Percentiles rank a stretch among this genome's conserved stretches.
These are phyloP conservation scores for Bonnemaisonia californica DNA, from an alignment of 31 red algal species.

Conservation along the genomic window DNA sequence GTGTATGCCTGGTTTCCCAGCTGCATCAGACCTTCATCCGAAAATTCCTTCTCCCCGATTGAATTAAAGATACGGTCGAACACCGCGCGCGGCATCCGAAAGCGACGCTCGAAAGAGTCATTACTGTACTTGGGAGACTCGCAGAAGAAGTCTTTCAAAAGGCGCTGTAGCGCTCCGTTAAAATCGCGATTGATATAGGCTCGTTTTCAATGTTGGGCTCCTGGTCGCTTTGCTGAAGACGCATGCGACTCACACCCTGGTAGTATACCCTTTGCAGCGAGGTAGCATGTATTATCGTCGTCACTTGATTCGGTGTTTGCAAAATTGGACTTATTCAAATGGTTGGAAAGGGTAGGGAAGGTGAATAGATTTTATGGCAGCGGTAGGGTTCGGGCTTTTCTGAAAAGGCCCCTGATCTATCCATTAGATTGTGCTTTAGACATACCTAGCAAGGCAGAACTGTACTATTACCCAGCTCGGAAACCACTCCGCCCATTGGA, in stretches of 20 bases:
- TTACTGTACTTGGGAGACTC: conserved; percentile 6
- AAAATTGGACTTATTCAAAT: too few relatives aligned
- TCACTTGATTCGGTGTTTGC: not conserved
- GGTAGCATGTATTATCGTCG: not conserved
- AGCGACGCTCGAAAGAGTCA: conserved; percentile 11
- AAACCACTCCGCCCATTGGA: too few relatives aligned
- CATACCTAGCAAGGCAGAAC: too few relatives aligned
- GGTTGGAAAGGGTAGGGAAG: too few relatives aligned
- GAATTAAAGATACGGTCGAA: conserved; percentile 14
- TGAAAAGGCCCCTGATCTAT: too few relatives aligned
- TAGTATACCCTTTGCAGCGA: not conserved
- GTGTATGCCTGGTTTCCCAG: not conserved
- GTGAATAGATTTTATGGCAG: too few relatives aligned
- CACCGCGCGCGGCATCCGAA: conserved; percentile 21
- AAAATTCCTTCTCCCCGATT: conserved; percentile 3
- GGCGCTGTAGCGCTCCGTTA: not conserved
- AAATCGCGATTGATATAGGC: conserved; percentile 6
- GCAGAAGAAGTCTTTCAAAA: conserved; percentile 14
- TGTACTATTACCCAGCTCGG: too few relatives aligned
- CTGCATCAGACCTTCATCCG: not conserved
- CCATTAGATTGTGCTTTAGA: too few relatives aligned
- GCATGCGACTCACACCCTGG: not conserved
- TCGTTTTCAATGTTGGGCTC: too few relatives aligned
- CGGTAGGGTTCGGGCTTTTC: too few relatives aligned
- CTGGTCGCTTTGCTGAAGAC: not conserved